A percentile compares a stretch with the other conserved stretches of the same genome.
Conservation (phyloP, 2,329 filamentous ascomycete genomes). For the Tolypocladium tropicale region DNA sequence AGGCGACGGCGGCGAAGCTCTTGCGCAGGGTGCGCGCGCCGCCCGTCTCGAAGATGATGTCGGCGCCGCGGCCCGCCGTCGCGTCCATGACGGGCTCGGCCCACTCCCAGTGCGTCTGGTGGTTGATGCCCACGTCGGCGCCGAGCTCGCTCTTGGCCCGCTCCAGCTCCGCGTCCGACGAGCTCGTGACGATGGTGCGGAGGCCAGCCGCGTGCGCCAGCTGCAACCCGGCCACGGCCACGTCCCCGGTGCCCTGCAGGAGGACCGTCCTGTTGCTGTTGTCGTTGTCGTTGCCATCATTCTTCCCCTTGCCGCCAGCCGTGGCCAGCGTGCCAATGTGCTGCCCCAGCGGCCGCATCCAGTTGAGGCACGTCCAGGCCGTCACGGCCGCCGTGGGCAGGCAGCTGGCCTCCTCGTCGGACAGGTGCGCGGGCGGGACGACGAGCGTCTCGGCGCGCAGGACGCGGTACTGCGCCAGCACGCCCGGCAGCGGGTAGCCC, state of each 20-base stretch:
- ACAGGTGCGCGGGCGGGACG: background rate
- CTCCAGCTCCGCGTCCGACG: conserved; percentile 39
- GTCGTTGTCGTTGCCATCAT: too few species aligned
- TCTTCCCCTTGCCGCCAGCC: too few species aligned
- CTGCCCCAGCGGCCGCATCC: background rate
- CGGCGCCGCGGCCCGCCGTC: conserved; percentile 35
- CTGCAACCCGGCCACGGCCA: conserved; percentile 40
- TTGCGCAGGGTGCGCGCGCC: conserved; percentile 40
- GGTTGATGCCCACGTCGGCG: conserved; percentile 44
- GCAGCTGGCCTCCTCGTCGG: background rate
- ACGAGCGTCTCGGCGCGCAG: background rate
- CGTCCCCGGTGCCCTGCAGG: conserved; percentile 42
- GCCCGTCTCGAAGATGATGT: conserved; percentile 46
- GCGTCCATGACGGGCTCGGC: conserved; percentile 11
- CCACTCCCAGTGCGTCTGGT: conserved; percentile 41
- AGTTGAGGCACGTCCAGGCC: background rate
- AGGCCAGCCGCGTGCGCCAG: conserved; percentile 42
- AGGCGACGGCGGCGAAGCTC: conserved; percentile 41
- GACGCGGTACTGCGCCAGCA: background rate
- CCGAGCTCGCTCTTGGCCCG: conserved; percentile 34
- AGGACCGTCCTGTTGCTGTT: background rate
- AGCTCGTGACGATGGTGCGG: conserved; percentile 42
- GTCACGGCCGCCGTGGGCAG: background rate
- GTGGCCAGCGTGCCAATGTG: background rate
- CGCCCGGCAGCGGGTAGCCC: background rate